phyloP scores from a whole-genome alignment of 352 stramenopile species.

The Phytophthora hibernalis region DNA sequence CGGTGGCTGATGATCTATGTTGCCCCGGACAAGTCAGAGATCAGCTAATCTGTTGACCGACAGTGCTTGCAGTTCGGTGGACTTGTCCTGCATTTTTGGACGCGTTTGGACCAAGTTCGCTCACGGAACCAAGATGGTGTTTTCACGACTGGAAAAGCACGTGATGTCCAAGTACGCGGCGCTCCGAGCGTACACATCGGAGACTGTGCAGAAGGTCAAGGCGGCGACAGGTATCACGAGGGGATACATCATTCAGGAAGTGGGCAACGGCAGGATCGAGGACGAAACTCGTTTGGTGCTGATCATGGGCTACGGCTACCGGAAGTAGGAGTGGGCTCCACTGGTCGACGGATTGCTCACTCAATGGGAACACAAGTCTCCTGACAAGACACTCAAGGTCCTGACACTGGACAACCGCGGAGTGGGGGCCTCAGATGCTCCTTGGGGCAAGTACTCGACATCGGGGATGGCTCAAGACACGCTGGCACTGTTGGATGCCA shows the following conservation, averaged over 20 bases:
- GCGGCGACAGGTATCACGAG: constrained; percentile 54
- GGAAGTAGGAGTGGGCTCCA: constrained; percentile 53
- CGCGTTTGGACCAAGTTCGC: constrained; percentile 7
- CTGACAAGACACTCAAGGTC: constrained; percentile 40
- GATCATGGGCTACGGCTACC: constrained; percentile 54
- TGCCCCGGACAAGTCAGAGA: background rate
- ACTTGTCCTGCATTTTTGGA: background rate
- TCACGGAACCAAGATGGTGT: constrained; percentile 16
- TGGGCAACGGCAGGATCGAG: constrained; percentile 20
- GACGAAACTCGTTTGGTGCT: constrained; percentile 46
- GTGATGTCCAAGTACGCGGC: constrained; percentile 48
- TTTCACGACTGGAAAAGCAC: constrained; percentile 50
- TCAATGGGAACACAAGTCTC: constrained; percentile 25
- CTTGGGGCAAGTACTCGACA: constrained; percentile 66
- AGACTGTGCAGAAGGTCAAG: constrained; percentile 41
- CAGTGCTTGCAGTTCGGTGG: background rate
- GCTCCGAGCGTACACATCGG: constrained; percentile 32
- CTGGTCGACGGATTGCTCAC: constrained; percentile 41
- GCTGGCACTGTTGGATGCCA: constrained; percentile 59
- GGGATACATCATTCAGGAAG: constrained; percentile 57
- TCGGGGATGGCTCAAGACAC: constrained; percentile 66
- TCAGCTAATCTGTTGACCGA: background rate
- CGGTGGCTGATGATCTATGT: constrained; percentile 22
- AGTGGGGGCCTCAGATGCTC: constrained; percentile 52
- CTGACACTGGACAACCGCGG: constrained; percentile 72